Conservation (phyloP, 1,284 basidiomycete genomes). For the Phellopilus nigrolimitatus region DNA sequence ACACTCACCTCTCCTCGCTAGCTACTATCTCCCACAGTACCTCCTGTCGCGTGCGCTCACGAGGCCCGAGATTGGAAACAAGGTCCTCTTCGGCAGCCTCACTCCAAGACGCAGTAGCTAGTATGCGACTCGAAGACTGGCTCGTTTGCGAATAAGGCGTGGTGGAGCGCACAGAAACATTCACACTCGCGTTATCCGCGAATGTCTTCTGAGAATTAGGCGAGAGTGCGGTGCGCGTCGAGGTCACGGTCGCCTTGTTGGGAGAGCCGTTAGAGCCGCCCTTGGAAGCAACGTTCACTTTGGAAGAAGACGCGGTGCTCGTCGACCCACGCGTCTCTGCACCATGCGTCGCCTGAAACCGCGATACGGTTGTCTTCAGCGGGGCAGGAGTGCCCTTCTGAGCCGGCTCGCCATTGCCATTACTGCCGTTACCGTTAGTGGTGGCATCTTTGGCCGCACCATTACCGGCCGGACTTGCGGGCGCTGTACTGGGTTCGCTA, state of each 20-base stretch:
- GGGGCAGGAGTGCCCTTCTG: slow-evolving; percentile 34
- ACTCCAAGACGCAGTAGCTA: slow-evolving; percentile 87
- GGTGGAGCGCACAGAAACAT: slow-evolving; percentile 64
- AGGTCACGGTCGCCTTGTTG: slow-evolving; percentile 42
- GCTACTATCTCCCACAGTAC: slow-evolving; percentile 98
- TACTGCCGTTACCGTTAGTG: slow-evolving; percentile 1
- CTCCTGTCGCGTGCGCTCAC: slow-evolving; percentile 94
- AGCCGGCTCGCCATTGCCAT: slow-evolving; percentile 70
- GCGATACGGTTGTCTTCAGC: slow-evolving; percentile 62
- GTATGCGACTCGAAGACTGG: slow-evolving; percentile 59
- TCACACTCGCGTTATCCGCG: slow-evolving; percentile 47
- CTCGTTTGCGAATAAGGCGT: slow-evolving; percentile 79
- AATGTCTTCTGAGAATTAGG: slow-evolving; percentile 51
- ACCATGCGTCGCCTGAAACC: slow-evolving; percentile 66
- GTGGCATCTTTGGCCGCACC: slow-evolving; percentile 4
- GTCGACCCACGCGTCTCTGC: slow-evolving; percentile 67
- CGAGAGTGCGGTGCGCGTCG: slow-evolving; percentile 55
- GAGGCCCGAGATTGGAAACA: slow-evolving; percentile 86
- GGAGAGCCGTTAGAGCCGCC: slow-evolving; percentile 27
- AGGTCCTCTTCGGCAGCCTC: slow-evolving; percentile 94
- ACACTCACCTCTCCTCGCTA: slow-evolving; percentile 85
- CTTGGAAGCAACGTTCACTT: slow-evolving; percentile 39
- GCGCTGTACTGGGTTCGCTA: slow-evolving; percentile 14
- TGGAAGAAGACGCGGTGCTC: slow-evolving; percentile 43
- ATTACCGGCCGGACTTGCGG: slow-evolving; percentile 3